Conservation (phyloP, 1,284 basidiomycete species). For the Inonotus hispidus region DNA sequence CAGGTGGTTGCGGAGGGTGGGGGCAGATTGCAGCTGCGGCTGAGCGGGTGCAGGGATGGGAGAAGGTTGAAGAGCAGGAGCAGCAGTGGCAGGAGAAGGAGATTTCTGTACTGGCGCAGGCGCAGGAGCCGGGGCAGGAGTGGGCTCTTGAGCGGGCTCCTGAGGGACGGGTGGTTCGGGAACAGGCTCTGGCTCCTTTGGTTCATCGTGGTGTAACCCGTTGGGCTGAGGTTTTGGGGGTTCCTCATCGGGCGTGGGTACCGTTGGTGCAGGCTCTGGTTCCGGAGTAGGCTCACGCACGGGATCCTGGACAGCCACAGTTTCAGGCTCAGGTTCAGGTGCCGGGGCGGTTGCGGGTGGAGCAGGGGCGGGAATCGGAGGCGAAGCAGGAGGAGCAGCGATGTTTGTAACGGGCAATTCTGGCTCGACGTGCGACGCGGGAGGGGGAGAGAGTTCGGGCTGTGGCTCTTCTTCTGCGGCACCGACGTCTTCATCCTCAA, state of each 20-base stretch:
- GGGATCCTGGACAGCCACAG: constrained; percentile 26
- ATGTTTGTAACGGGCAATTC: constrained; percentile 23
- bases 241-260: constrained; percentile 32
- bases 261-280: constrained; percentile 32
- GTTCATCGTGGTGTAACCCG: constrained; percentile 31
- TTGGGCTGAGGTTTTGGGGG: constrained; percentile 36
- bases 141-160: constrained; percentile 23
- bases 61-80: constrained; percentile 27
- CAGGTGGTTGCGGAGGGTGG: constrained; percentile 48
- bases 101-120: constrained; percentile 29
- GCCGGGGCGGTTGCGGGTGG: constrained; percentile 25
- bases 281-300: constrained; percentile 34
- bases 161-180: constrained; percentile 8
- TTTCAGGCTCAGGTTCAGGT: constrained; percentile 24
- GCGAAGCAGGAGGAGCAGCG: constrained; percentile 11
- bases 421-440: constrained; percentile 35
- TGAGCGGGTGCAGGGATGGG: constrained; percentile 22
- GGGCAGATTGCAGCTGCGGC: constrained; percentile 23
- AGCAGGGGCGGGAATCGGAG: no score
- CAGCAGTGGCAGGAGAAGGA: constrained; percentile 33
- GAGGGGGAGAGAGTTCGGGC: constrained; percentile 16
- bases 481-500: constrained; percentile 46
- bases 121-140: constrained; percentile 23
- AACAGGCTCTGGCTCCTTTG: constrained; percentile 20
- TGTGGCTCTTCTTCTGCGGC: constrained; percentile 21